Base-by-base conservation (phyloP, 2,329 filamentous ascomycete genomes). In the Hypoxylon sp. region DNA sequence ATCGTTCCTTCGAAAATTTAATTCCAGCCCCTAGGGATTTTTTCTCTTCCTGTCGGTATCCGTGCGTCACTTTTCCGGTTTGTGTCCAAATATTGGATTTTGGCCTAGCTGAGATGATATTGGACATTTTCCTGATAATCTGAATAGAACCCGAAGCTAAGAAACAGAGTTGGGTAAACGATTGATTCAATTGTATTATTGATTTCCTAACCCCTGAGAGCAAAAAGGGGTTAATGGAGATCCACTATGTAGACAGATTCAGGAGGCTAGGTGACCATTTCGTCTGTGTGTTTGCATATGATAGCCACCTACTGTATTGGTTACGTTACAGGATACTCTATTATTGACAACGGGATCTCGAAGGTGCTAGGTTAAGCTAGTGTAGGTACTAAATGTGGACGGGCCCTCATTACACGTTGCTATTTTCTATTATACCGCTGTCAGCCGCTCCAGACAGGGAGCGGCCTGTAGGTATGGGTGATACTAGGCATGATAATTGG, bases 241-340 rank as follows among this genome's bases (percentile, higher is more conserved):
- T 67, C 64, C 64, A 67, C 64, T 50, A 37, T 20, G 39, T 20
- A 51, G 48, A 56, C 34, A 59, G 62, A 64, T 56, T 48, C 46
- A 58, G 64, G 50, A 60, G 56, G 63, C 55, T 57, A 66, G 56
- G 63, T 62, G 55, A 60, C 56, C 59, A 60, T 66, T 63, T 13
- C 30, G 63, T 66, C 63, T 63, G 63, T 66, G 63, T 66, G 59
- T 56, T 65, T 66, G 63, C 63, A 66, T 30, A 59, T 30, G 55
- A 39, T 47, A 46, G 34, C 13, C 50, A 47, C 17, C 54, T 28
- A 30, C 13, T 32, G 49, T 53, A 26, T 22, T 46, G 28, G 34
- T 63, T 56, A 53, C 59, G 30, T 65, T 48, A 52, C 50, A 37
- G 13, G 41, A 49, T 44, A 47, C 32, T 19, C 28, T 19, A 34